Evolutionary conservation across 1,139 yeast genomes (phyloP), one percentile per base, ranked within the genome.

Genomic region (Candida glucosophila): DNA sequence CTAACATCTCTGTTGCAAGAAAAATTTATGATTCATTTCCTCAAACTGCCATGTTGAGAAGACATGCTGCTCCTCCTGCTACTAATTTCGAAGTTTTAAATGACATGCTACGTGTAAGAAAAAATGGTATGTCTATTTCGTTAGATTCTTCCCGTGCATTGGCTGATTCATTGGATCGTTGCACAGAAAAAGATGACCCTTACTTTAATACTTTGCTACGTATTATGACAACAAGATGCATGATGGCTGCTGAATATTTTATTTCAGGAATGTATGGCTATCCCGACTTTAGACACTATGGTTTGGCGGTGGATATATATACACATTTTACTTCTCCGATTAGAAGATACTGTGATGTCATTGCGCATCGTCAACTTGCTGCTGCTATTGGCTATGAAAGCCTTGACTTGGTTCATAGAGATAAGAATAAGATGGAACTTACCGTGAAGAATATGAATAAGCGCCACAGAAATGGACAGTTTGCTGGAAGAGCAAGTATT

Each of bases 231-330:
- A 92, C 99, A 0, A 72, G 99, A 46, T 90, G 98, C 58, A 92
- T 92, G 98, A 83, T 86, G 81, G 95, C 98, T 3, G 99, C 99
- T 2, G 97, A 90, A 46, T 92, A 92, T 50, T 92, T 92, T 62
- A 77, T 94, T 5, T 73, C 95, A 0, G 98, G 99, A n/a, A 74
- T 81, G 10, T 83, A 68, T 44, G 83, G 94, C 5, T 83, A 83
- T 44, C 77, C 94, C n/a, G 98, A 92, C 39, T 92, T 85, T 58
- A 76, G 78, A 34, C 99, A 92, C 64, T 92, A 92, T 54, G 99
- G 99, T 49, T 67, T 92, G 33, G 99, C 99, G 1, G 88, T 90
- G 28, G 96, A 86, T 43, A 92, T 92, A 24, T 92, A 92, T 54
- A 92, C 99, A 1, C 99, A 92, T 67, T 92, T 88, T 63, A 92